Evolutionary conservation across 805 yeast genomes (phyloP).

Genomic region (Wickerhamomyces subpelliculosus): DNA sequence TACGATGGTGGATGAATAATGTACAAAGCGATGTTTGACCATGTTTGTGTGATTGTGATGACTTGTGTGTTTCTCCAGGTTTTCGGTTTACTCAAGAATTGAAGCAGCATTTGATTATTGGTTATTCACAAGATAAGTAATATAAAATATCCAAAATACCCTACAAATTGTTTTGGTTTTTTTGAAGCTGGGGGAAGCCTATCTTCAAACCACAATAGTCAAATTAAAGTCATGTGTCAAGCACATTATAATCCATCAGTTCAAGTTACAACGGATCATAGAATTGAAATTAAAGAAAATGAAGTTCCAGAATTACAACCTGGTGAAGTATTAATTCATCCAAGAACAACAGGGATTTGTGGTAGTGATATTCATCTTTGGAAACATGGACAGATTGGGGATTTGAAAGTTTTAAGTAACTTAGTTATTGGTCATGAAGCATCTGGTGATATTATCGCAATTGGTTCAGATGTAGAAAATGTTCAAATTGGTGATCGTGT

Average conservation of each 20-base stretch:
- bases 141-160: too few relatives aligned
- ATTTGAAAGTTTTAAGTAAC: slow-evolving; percentile 27
- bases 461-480: slow-evolving; percentile 41
- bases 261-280: slow-evolving; percentile 4
- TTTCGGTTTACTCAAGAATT: too few relatives aligned
- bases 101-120: too few relatives aligned
- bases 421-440: slow-evolving; percentile 39
- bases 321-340: not conserved
- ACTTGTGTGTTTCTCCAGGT: too few relatives aligned
- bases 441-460: slow-evolving; percentile 38
- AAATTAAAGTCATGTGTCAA: not conserved
- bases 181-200: not conserved
- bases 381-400: slow-evolving; percentile 55
- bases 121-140: too few relatives aligned
- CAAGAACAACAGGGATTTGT: slow-evolving; percentile 58
- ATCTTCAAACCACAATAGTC: not conserved
- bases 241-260: slow-evolving; percentile 1
- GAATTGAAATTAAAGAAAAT: slow-evolving; percentile 3
- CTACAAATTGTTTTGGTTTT: too few relatives aligned
- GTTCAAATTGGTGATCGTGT: slow-evolving; percentile 41
- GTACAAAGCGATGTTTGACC: too few relatives aligned
- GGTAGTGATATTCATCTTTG: slow-evolving; percentile 68
- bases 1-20: too few relatives aligned
- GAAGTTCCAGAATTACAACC: slow-evolving; percentile 1
- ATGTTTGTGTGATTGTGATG: too few relatives aligned